Base-by-base conservation (phyloP, 148 eudicot species). In the Fagopyrum esculentum region DNA sequence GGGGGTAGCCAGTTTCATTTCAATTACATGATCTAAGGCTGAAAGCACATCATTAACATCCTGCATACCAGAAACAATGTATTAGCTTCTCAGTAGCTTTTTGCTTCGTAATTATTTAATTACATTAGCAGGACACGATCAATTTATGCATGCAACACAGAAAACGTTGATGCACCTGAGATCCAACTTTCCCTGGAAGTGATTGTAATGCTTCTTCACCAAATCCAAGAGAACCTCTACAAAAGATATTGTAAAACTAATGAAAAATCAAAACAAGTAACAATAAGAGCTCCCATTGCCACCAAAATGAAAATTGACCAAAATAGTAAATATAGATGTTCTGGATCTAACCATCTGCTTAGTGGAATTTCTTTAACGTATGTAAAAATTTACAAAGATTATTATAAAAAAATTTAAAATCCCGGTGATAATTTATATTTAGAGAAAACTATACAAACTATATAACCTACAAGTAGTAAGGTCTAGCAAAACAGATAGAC, bases 201-300 rank as follows among this genome's bases (percentile, higher is more conserved):
- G 98, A 90, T 77, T 94, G 98, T 82, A 94, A 75, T 69, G 97
- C 93, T 82, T 90, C 98, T 81, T 94, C 98, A 73, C 98, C 98
- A 82, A 90, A 94, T 66, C 98, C 98, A 63, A 94, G 70, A 15
- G 98, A 94, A 55, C 98, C 98, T 83, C 98, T 94, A 83, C 45
- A 75, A 87, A 40, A 66, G 63, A 57, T 17, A 57, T 57, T n/a
- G 6, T 19, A 19, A 57, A 22, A 57, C 11, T 10, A 49, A 49
- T 8, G 52, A 12, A 49, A 49, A 49, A 3, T 19, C 19, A 19
- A 6, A 19, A 22, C 30, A 57, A 57, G 30, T 49, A 8, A 49
- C 52, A 9, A 8, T 48, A 48, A 9, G 52, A 49, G 52, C 52
- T 12, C 9, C 35, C 30, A 6, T 19, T 9, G 19, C 35, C 30